phyloP scores from a whole-genome alignment of 345 rosid species.

The Pistacia integerrima region DNA sequence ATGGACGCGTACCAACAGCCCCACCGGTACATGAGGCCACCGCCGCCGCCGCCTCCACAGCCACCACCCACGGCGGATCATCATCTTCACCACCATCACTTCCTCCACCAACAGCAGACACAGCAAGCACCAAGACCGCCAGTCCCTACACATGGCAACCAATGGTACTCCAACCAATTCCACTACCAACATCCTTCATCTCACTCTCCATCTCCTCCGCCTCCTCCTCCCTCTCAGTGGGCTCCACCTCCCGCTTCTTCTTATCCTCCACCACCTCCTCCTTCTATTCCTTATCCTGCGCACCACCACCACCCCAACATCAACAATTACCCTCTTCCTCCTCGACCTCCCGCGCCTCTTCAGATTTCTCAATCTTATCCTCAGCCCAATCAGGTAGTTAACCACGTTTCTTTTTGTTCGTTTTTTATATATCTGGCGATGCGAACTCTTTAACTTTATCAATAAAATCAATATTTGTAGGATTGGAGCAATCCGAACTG shows the following conservation, averaged over 20 bases:
- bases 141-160: constrained; percentile 36
- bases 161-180: constrained; percentile 63
- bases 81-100: constrained; percentile 29
- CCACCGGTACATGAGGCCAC: constrained; percentile 48
- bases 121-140: constrained; percentile 33
- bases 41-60: constrained; percentile 42
- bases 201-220: constrained; percentile 44
- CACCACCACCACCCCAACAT: constrained; percentile 30
- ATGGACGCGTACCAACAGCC: constrained; percentile 70
- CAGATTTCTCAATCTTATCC: constrained; percentile 43
- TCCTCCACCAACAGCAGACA: constrained; percentile 1
- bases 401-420: not conserved
- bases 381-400: constrained; percentile 45
- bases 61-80: constrained; percentile 48
- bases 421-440: not conserved
- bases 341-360: constrained; percentile 36
- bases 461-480: constrained; percentile 34
- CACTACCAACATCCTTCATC: constrained; percentile 44
- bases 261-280: constrained; percentile 39
- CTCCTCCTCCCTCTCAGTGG: constrained; percentile 57
- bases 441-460: not conserved
- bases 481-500: constrained; percentile 75
- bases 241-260: constrained; percentile 36
- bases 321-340: constrained; percentile 47
- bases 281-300: constrained; percentile 40